A percentile compares a stretch with the other conserved stretches of the same genome.
Evolutionary conservation across 2,329 filamentous ascomycete genomes (phyloP).

Genomic region (Aspergillus latus): DNA sequence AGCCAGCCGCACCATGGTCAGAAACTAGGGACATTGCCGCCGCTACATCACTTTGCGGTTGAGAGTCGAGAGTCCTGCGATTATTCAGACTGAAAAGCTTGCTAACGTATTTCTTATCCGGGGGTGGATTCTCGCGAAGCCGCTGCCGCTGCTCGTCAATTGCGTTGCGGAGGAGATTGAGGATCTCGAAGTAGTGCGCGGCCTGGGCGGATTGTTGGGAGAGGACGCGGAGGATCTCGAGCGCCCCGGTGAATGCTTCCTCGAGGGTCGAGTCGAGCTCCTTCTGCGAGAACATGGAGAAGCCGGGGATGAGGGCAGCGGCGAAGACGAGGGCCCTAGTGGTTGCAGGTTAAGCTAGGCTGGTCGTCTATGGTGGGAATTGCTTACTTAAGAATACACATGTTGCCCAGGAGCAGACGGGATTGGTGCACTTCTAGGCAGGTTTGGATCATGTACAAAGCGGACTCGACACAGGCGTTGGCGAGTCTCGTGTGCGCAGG

Average conservation of each 20-base stretch:
- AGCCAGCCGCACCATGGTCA: background rate
- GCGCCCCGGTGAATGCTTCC: constrained; percentile 51
- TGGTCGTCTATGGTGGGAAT: background rate
- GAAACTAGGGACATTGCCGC: constrained; percentile 1
- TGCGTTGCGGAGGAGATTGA: constrained; percentile 49
- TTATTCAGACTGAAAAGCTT: constrained; percentile 36
- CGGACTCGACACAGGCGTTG: constrained; percentile 56
- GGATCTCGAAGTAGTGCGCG: constrained; percentile 58
- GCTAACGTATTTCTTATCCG: constrained; percentile 37
- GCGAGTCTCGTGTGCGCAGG: constrained; percentile 44
- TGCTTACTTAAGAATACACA: constrained; percentile 60
- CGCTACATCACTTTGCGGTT: constrained; percentile 5
- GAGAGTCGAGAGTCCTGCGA: constrained; percentile 11
- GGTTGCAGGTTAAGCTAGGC: background rate
- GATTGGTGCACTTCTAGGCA: constrained; percentile 51
- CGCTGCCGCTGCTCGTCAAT: constrained; percentile 45
- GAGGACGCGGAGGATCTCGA: constrained; percentile 52
- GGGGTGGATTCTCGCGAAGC: constrained; percentile 27
- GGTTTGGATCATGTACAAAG: constrained; percentile 56
- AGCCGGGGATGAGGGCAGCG: constrained; percentile 57
- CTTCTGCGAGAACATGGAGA: constrained; percentile 55
- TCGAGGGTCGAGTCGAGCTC: constrained; percentile 42
- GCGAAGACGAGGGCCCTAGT: constrained; percentile 56
- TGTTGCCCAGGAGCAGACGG: constrained; percentile 52
- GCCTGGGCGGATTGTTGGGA: constrained; percentile 56